Evolutionary conservation across 805 yeast species (phyloP).

Genomic region (Vanderwaltozyma tropicalis): DNA sequence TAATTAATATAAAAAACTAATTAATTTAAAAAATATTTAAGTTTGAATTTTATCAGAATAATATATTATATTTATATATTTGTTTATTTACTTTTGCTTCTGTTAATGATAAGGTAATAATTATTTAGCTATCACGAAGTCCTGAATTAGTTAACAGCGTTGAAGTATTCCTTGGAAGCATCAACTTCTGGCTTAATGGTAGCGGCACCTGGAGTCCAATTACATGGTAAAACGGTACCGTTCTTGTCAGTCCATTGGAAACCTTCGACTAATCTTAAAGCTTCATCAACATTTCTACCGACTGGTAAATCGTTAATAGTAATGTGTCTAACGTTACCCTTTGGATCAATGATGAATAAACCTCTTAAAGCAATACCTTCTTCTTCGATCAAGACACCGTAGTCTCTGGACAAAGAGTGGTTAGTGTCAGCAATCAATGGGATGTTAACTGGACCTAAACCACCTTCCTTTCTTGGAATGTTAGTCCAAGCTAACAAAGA

Average conservation of each 20-base stretch:
- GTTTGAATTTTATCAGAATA: neutral
- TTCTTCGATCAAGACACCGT: slow-evolving; percentile 94
- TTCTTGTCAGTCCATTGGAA: slow-evolving; percentile 98
- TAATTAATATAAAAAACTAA: neutral
- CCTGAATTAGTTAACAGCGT: slow-evolving; percentile 36
- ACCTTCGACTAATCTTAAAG: slow-evolving; percentile 93
- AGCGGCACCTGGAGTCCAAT: slow-evolving; percentile 94
- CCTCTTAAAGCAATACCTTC: slow-evolving; percentile 97
- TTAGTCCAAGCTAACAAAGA: slow-evolving; percentile 97
- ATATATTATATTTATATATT: neutral
- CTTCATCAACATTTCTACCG: slow-evolving; percentile 97
- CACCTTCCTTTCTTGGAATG: slow-evolving; percentile 93
- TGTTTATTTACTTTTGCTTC: no score
- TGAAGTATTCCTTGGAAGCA: slow-evolving; percentile 72
- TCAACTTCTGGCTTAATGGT: slow-evolving; percentile 78
- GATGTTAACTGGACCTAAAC: slow-evolving; percentile 88
- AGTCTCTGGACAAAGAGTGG: slow-evolving; percentile 88
- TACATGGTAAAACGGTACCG: slow-evolving; percentile 99
- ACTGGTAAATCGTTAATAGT: slow-evolving; percentile 98
- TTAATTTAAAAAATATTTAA: no score
- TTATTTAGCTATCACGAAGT: neutral
- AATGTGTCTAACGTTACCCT: slow-evolving; percentile 88
- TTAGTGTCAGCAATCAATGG: slow-evolving; percentile 95
- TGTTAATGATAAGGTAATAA: no score
- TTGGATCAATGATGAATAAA: slow-evolving; percentile 94